Evolutionary conservation across 805 yeast genomes (phyloP), one percentile per base, ranked within the genome.

Genomic region (Kodamaea leandrae): DNA sequence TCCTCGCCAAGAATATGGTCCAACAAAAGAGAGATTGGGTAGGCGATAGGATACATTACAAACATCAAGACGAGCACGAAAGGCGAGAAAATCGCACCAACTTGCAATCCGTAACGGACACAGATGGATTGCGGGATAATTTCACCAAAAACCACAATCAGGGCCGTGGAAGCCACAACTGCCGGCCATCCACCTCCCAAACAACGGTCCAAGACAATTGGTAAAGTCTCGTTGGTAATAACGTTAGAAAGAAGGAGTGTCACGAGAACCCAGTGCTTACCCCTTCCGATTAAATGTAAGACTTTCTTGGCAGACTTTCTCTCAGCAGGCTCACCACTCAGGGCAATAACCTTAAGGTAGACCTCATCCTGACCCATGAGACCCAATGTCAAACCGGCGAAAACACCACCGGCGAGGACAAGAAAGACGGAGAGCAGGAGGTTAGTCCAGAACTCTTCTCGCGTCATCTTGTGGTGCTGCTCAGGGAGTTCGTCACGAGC

Each of bases 181-280:
- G 99, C 99, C 10, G 93, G 90, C 85, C 96, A 84, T 1, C 99
- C 99, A 32, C 98, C 98, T 36, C 98, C 98, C 10, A 93, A 75
- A 52, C 91, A 84, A 41, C 95, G 75, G 60, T 91, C 98, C 44
- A 93, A 73, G 16, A 91, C 95, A 51, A 91, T 91, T 1, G 99
- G 99, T 45, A 91, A 72, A 2, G 96, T 83, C 62, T 91, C 97
- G 60, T 90, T 90, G 33, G 97, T 90, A 58, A 90, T 86, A 36
- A 90, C 97, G 55, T 90, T 90, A 5, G 88, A 78, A 23, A 90
- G 61, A 44, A 91, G 72, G 46, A 91, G 65, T 1, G 99, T 91
- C 24, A 91, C 97, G 30, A 91, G 74, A 13, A 91, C 89, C 96
- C 98, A 90, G 64, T 91, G 99, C 60, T 91, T 91, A 43, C 98